Evolutionary conservation across 257 asterid species (phyloP), one percentile per base, ranked within the genome.

Genomic region (Plantago elongata): DNA sequence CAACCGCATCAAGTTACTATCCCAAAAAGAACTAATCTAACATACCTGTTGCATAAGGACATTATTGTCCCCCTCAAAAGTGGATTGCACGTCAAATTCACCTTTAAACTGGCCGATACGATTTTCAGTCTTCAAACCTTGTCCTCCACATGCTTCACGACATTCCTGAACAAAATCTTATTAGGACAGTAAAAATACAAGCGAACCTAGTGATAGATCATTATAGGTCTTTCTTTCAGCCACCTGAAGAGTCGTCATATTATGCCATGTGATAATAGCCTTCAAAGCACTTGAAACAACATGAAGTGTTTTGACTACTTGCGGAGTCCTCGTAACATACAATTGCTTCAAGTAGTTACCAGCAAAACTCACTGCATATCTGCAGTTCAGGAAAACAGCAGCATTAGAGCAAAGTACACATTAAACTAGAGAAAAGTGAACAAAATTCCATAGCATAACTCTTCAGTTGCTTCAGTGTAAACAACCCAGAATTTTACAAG

Each of bases 91-190:
- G 65, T 92, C 99, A 68, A 47, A 86, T 81, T 92, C 99, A 54
- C 79, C 93, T 81, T 92, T 92, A 52, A 84, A 77, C 65, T 83
- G 97, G 68, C 97, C 99, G 64, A 92, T 69, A 34, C 95, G 93
- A 67, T 92, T 92, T 64, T 92, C 99, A 18, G 95, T 86, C 81
- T 89, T 92, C 70, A 86, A 50, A 18, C 99, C 99, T 79, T 92
- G 97, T 44, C 99, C 97, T 17, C 99, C 99, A 67, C 97, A 89
- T 9, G 97, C 99, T 77, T 92, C 99, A n/a, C 99, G 90, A 37
- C 97, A 92, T 82, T 89, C 99, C 96, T 91, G 60, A 63, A 68
- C 30, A 66, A 64, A 37, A 75, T 43, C 11, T 17, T 58, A 27
- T 48, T 17, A 52, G 17, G 37, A 67, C 49, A 57, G 80, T 8